Evolutionary conservation across 2,329 filamentous ascomycete species (phyloP).

Genomic region (Cladorrhinum sp.): DNA sequence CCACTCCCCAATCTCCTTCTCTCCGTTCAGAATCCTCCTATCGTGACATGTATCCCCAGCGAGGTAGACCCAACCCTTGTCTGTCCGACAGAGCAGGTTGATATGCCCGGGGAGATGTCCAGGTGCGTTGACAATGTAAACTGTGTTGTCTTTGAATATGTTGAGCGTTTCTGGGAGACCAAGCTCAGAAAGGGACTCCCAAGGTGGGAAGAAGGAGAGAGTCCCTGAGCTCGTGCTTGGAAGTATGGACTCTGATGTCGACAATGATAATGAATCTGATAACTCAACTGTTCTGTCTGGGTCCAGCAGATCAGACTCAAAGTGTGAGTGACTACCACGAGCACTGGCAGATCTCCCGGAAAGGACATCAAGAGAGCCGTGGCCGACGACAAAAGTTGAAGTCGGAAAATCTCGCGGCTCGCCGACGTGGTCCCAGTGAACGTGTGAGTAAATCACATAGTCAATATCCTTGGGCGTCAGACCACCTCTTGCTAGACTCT

Average conservation of each 20-base stretch:
- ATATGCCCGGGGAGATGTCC: slow-evolving; percentile 49
- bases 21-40: slow-evolving; percentile 43
- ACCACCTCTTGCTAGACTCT: slow-evolving; percentile 17
- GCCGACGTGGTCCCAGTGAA: slow-evolving; percentile 51
- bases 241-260: not conserved
- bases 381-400: slow-evolving; percentile 46
- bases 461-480: slow-evolving; percentile 21
- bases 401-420: slow-evolving; percentile 45
- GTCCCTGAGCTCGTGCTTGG: not conserved
- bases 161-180: slow-evolving; percentile 32
- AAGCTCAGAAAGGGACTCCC: slow-evolving; percentile 11
- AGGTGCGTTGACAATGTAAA: slow-evolving; percentile 46
- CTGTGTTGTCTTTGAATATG: slow-evolving; percentile 41
- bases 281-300: slow-evolving; percentile 25
- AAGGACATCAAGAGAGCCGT: slow-evolving; percentile 38
- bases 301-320: slow-evolving; percentile 43
- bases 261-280: slow-evolving; percentile 11
- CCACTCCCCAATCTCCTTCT: slow-evolving; percentile 49
- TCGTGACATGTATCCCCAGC: slow-evolving; percentile 52
- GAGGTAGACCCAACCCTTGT: slow-evolving; percentile 42
- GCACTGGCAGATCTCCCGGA: slow-evolving; percentile 21
- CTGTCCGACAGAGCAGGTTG: slow-evolving; percentile 41
- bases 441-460: slow-evolving; percentile 41
- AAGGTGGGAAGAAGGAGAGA: slow-evolving; percentile 8
- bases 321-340: slow-evolving; percentile 37